Evolutionary conservation across 108 stramenopile species (phyloP).

Genomic region (Chaetoceros tenuissimus): DNA sequence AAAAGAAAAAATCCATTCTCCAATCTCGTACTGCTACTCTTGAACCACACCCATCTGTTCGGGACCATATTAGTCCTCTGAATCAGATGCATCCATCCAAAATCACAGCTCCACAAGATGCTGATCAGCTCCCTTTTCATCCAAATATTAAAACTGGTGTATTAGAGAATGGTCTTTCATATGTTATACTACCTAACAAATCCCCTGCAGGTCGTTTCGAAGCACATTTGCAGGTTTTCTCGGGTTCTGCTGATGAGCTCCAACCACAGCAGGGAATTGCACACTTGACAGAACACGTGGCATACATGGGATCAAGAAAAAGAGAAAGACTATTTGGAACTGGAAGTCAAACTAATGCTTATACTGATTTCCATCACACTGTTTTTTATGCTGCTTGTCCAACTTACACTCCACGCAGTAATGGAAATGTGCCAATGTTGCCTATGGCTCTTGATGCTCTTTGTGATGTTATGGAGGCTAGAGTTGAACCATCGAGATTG

Average conservation of each 20-base stretch:
- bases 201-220: constrained; percentile 92
- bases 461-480: constrained; percentile 92
- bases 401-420: constrained; percentile 40
- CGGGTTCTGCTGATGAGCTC: constrained; percentile 86
- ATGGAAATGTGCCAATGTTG: constrained; percentile 65
- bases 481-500: constrained; percentile 82
- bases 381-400: constrained; percentile 98
- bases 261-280: constrained; percentile 95
- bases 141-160: constrained; percentile 60
- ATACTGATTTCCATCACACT: constrained; percentile 98
- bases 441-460: constrained; percentile 95
- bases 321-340: constrained; percentile 94
- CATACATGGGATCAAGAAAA: constrained; percentile 97
- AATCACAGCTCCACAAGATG: constrained; percentile 1
- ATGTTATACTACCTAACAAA: constrained; percentile 91
- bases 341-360: constrained; percentile 87
- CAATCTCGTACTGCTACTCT: constrained; percentile 7
- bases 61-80: constrained; percentile 79
- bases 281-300: constrained; percentile 96
- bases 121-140: constrained; percentile 53
- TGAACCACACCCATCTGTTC: constrained; percentile 69
- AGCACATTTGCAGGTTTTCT: constrained; percentile 92
- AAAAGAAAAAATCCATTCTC: constrained; percentile 1
- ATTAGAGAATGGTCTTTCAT: constrained; percentile 85
- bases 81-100: constrained; percentile 55